Evolutionary conservation across 1,284 basidiomycete species (phyloP), one percentile per base, ranked within the genome.

Genomic region (Rhodotorula glutinis): DNA sequence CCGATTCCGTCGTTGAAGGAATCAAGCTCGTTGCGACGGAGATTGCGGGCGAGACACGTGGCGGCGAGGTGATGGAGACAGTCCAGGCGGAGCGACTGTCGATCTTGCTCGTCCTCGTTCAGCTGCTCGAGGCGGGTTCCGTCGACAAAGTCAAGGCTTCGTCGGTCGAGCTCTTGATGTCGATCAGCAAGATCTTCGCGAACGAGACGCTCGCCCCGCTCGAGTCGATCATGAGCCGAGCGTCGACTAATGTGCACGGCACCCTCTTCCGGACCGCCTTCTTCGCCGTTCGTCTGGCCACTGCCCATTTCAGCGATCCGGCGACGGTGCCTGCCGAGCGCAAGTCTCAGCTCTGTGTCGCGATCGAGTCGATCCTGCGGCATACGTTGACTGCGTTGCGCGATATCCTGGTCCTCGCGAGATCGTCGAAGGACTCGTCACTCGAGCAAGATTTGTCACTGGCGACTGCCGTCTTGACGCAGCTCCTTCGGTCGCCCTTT

Each of bases 61-160:
- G 82, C 9, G 92, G 92, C 1, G 88, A 92, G 69, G 88, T 93
- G 82, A 91, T 93, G 86, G 83, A 88, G 0, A 85, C 85, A 2
- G 86, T 93, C 38, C 91, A 96, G 74, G 84, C 85, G 1, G 85
- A 88, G 30, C 83, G 91, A 43, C 80, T 96, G 13, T 84, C 84
- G 10, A 81, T 95, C 10, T 80, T 96, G 2, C 82, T 91, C 21
- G 85, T 87, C 1, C 78, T 94, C 58, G 81, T 93, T 43, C 89
- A 95, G 74, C 83, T 88, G 43, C 25, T 74, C 21, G 59, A 57
- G 30, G n/a, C 63, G 60, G 25, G 53, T 27, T 10, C 65, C 13
- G 30, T 53, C 1, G 55, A 68, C 38, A 69, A 67, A 25, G 59
- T 66, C 17, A 62, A 54, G 27, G 80, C 83, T 53, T 82, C 83